Base-by-base conservation (phyloP, 2,329 filamentous ascomycete species). In the Trichoderma sp. region DNA sequence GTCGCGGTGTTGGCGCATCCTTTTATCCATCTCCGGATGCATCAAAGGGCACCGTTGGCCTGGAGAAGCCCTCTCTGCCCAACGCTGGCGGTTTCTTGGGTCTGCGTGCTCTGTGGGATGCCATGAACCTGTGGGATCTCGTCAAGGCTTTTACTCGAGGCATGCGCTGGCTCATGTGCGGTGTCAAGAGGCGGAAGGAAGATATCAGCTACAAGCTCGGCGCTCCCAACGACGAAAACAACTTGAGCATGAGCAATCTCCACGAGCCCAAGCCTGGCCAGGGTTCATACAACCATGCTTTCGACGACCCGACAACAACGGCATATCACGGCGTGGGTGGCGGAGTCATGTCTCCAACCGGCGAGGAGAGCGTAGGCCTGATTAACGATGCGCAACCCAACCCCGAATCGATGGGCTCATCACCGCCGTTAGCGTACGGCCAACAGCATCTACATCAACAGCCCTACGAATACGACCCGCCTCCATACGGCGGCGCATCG, bases 91-190 rank as follows among this genome's bases (percentile, higher is more conserved):
- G 92, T 3, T 85, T 86, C 57, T 76, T 89, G 52, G 91, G 91
- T 4, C 71, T 89, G 60, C 84, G 84, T 71, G 93, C 92, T 4
- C 78, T 95, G 7, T 77, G 84, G 1, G 90, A 95, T 74, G 89
- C 92, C 1, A 85, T 94, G 77, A 96, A 96, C 75, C 86, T 91
- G 0, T 93, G 92, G 89, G 93, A 97, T 77, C 86, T 96, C 53
- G 81, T 93, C 75, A 96, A 94, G 80, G 92, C 92, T 0, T 89
- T 92, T 71, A 91, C 90, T 10, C 87, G 93, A 62, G 91, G 92
- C 27, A 87, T 93, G 74, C 87, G 91, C 73, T 97, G 93, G 94
- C 82, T 96, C 24, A 90, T 94, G 72, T 88, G 93, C 19, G 93
- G 93, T 53, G 85, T 88, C 66, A 90, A 88, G 77, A 79, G 83